Percentiles rank a stretch among this genome's conserved stretches.
Conservation (phyloP, 1,139 yeast genomes). For the Zygosaccharomyces pseudobailii region DNA sequence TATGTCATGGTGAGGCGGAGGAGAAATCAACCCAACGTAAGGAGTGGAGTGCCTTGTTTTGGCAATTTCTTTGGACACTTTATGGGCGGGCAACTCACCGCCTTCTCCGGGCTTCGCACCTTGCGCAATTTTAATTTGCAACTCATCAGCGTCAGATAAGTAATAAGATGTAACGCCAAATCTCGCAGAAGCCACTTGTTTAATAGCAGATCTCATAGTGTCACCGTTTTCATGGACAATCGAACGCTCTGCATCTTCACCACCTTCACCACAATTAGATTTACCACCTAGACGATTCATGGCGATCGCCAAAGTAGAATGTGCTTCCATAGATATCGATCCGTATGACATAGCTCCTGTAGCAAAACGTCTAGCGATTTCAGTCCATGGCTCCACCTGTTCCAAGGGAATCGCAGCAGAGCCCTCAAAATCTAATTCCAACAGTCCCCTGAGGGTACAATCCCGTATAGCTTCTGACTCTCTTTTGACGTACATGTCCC, state of each 20-base stretch:
- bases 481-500: constrained; percentile 81
- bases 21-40: constrained; percentile 94
- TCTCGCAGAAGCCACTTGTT: constrained; percentile 97
- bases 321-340: constrained; percentile 97
- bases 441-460: constrained; percentile 89
- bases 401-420: constrained; percentile 82
- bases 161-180: constrained; percentile 96
- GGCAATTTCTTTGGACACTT: constrained; percentile 83
- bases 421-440: constrained; percentile 77
- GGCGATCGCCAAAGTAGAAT: constrained; percentile 94
- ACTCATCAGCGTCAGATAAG: constrained; percentile 92
- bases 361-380: constrained; percentile 92
- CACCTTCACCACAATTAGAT: constrained; percentile 99
- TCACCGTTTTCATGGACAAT: constrained; percentile 79
- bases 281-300: constrained; percentile 98
- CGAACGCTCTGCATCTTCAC: constrained; percentile 94
- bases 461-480: constrained; percentile 89
- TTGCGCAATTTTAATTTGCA: constrained; percentile 98
- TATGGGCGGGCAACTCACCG: constrained; percentile 96
- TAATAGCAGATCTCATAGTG: constrained; percentile 96
- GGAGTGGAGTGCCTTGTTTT: constrained; percentile 96
- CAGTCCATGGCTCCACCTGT: constrained; percentile 99
- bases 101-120: constrained; percentile 99
- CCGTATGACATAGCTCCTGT: constrained; percentile 99
- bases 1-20: constrained; percentile 98